These are phyloP conservation scores for Penicillium herquei DNA, from an alignment of 495 filamentous ascomycete genomes.

Conservation along the genomic window DNA sequence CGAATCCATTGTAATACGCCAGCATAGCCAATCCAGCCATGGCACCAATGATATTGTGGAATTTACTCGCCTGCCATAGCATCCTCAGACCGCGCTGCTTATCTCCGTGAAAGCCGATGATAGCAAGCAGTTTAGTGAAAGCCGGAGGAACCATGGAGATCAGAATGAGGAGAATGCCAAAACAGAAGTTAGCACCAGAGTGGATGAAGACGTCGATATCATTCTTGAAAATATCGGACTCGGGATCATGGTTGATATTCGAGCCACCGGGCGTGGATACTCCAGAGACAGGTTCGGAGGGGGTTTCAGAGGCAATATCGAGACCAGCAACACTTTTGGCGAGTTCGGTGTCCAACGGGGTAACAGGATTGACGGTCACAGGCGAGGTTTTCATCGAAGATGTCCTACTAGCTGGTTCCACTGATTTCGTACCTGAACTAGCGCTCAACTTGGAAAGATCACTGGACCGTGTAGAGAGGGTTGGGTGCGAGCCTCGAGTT, in stretches of 20 bases:
- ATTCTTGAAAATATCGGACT: slow-evolving; percentile 58
- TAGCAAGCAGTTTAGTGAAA: slow-evolving; percentile 76
- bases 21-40: slow-evolving; percentile 80
- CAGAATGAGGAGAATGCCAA: slow-evolving; percentile 78
- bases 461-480: slow-evolving; percentile 11
- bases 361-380: neutral
- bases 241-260: slow-evolving; percentile 47
- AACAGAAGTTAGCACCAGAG: slow-evolving; percentile 84
- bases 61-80: slow-evolving; percentile 91
- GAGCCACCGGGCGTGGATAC: slow-evolving; percentile 20
- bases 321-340: slow-evolving; percentile 32
- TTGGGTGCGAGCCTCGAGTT: slow-evolving; percentile 20
- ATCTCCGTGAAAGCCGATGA: slow-evolving; percentile 92
- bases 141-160: slow-evolving; percentile 90
- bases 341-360: slow-evolving; percentile 19
- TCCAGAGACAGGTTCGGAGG: slow-evolving; percentile 11
- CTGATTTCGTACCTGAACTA: slow-evolving; percentile 10
- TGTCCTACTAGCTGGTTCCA: slow-evolving; percentile 15
- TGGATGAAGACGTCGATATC: slow-evolving; percentile 84
- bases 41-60: slow-evolving; percentile 85
- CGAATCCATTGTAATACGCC: slow-evolving; percentile 82
- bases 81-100: slow-evolving; percentile 77
- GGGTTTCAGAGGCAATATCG: slow-evolving; percentile 13
- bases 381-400: slow-evolving; percentile 6
- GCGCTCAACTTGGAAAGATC: slow-evolving; percentile 15